A percentile compares a stretch with the other conserved stretches of the same genome.
Evolutionary conservation across 768 basidiomycete genomes (phyloP).

Genomic region (Lentinula detonsa): DNA sequence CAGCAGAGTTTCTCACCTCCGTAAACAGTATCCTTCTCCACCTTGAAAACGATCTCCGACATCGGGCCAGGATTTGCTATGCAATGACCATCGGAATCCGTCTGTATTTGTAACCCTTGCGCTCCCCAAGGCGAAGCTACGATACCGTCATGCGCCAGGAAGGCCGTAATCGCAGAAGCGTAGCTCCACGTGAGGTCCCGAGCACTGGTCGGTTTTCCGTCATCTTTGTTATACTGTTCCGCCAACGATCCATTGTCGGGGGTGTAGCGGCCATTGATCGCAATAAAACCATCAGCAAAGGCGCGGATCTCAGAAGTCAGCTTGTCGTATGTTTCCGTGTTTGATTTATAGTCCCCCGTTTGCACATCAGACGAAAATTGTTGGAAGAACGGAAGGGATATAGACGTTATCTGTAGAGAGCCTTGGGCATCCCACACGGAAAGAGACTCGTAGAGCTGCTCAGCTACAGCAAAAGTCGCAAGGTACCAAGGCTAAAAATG

Average conservation of each 20-base stretch:
- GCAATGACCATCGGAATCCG: background rate
- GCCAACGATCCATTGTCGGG: constrained; percentile 54
- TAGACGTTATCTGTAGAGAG: constrained; percentile 46
- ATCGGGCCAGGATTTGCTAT: constrained; percentile 32
- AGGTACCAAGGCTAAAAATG: constrained; percentile 68
- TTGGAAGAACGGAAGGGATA: constrained; percentile 67
- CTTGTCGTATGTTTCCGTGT: constrained; percentile 40
- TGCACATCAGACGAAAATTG: constrained; percentile 46
- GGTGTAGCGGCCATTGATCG: constrained; percentile 53
- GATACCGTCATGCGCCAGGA: constrained; percentile 45
- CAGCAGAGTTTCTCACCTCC: constrained; percentile 40
- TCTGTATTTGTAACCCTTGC: constrained; percentile 33
- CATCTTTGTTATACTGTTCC: constrained; percentile 52
- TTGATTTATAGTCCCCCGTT: constrained; percentile 46
- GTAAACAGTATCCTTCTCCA: constrained; percentile 38
- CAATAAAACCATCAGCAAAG: constrained; percentile 65
- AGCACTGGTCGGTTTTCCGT: constrained; percentile 55
- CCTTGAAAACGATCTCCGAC: constrained; percentile 51
- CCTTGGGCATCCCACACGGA: constrained; percentile 55
- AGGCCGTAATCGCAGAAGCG: constrained; percentile 59
- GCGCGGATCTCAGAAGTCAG: constrained; percentile 42
- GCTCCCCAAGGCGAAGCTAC: constrained; percentile 62
- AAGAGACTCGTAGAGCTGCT: constrained; percentile 72
- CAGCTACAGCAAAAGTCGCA: constrained; percentile 64
- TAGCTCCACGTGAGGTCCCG: constrained; percentile 74